Base-by-base conservation (phyloP, 345 rosid genomes). In the Atalantia buxifolia region DNA sequence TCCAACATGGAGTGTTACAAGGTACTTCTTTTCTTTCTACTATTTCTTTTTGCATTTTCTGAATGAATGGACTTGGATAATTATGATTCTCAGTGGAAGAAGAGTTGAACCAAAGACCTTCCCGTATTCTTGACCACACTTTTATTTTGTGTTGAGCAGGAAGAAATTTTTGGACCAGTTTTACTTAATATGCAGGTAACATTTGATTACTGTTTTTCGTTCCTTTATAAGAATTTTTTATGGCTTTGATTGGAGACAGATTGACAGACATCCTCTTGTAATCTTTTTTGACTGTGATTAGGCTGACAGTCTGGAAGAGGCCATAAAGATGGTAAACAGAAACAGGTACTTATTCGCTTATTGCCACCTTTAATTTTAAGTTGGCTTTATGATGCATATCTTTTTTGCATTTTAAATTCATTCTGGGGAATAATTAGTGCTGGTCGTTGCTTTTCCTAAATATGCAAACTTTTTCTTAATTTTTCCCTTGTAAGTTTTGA, bases 131-230 rank as follows among this genome's bases (percentile, higher is more conserved):
- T 86, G 84, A 82, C 82, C 65, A 48, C 81, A 55, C 63, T 76
- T 68, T 78, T 80, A 28, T 78, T 80, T 82, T 84, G 61, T 81
- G 78, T 83, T 83, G 83, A 74, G 84, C 89, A 86, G 89, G 89
- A 86, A 80, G 89, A 86, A 69, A 82, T 82, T 69, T 86, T 84
- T 80, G 87, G 89, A 14, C 87, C 89, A 12, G 84, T 86, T 72
- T 78, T 86, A 65, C 81, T 86, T 16, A 84, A 85, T 42, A 80
- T 86, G 89, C 80, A 86, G 89, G 89, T 86, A 80, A 24, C n/a
- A 33, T 55, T 38, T 71, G 72, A 56, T 75, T 66, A 30, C 5
- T 66, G 24, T 56, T 57, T 66, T 42, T 74, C 42, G 65, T 61
- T 14, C 73, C 30, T 75, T 80, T 35, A 16, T 66, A 65, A 42